These are phyloP conservation scores for Penicillium sp. DNA, from an alignment of 2,329 filamentous ascomycete species.

Conservation along the genomic window DNA sequence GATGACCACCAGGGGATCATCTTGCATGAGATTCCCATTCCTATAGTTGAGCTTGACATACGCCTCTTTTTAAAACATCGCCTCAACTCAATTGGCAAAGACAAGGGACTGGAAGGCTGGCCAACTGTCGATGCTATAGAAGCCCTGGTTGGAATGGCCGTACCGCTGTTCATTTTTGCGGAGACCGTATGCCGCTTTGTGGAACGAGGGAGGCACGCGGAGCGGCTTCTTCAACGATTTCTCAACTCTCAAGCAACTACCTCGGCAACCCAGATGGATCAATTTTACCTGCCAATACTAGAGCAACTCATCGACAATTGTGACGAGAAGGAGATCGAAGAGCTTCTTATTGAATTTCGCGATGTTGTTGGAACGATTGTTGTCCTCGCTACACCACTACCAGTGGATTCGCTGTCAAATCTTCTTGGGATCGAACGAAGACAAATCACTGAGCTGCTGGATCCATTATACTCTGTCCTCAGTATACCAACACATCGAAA, in stretches of 20 bases:
- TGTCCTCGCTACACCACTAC: background rate
- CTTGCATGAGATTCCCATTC: slow-evolving; percentile 24
- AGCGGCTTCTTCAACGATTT: too few species aligned
- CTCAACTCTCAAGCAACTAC: too few species aligned
- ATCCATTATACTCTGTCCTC: background rate
- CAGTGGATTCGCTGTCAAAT: background rate
- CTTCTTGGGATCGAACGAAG: background rate
- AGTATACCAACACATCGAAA: background rate
- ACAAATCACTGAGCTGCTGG: background rate
- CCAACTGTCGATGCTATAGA: slow-evolving; percentile 3
- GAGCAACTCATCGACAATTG: slow-evolving; percentile 15
- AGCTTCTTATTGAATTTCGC: background rate
- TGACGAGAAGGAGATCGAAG: slow-evolving; percentile 4
- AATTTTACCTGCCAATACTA: slow-evolving; percentile 24
- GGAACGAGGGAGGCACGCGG: too few species aligned
- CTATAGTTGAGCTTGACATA: slow-evolving; percentile 26
- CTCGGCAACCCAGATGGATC: too few species aligned
- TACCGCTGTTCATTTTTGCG: slow-evolving; percentile 11
- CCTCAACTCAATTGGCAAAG: background rate
- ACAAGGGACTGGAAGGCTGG: slow-evolving; percentile 9
- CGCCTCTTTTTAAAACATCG: slow-evolving; percentile 15
- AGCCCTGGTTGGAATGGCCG: slow-evolving; percentile 8
- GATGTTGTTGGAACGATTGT: background rate
- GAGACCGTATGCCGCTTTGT: too few species aligned
- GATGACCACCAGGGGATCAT: slow-evolving; percentile 23